Evolutionary conservation across 2,329 filamentous ascomycete genomes (phyloP), one percentile per base, ranked within the genome.

Genomic region (Metarhizium guizhouense): DNA sequence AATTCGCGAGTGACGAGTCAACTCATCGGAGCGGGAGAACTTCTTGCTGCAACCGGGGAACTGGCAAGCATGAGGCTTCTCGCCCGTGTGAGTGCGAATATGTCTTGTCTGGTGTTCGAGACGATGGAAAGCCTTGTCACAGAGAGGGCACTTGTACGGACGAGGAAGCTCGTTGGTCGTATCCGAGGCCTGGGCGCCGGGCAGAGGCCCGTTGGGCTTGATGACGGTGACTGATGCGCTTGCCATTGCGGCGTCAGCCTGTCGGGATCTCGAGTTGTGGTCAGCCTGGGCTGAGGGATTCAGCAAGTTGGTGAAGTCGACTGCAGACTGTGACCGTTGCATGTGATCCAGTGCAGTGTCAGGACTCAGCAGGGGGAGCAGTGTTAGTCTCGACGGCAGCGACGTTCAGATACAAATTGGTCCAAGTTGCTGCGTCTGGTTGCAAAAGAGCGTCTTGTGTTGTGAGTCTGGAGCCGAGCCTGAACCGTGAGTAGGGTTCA

Each of bases 111-210:
- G 93, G 72, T 97, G 93, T 77, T 97, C 93, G 47, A 99, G 81
- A 60, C 94, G 90, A 79, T 97, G 94, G 76, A 99, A 99, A 58
- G 94, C 93, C 81, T 96, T 95, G 67, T 96, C 93, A 78, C 94
- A 99, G 60, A 99, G 83, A 58, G 93, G 92, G 73, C 93, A 99
- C 79, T 97, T 97, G 84, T 99, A 99, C 0, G 93, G 93, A 56
- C 94, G 86, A 57, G 94, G 94, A 54, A 97, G 83, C 73, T 97
- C 93, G 57, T 74, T 78, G 50, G 68, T 66, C 61, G 59, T 63
- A 52, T 90, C 73, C 73, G 82, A 64, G 60, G 76, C 65, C 67
- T 89, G 83, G 57, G 85, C 80, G 61, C 78, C 78, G 49, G 84
- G 82, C 51, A 85, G 68, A 51, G 80, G 81, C 58, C 81, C 84